Evolutionary conservation across 2,329 filamentous ascomycete species (phyloP).

Genomic region (Xylariaceae sp.): DNA sequence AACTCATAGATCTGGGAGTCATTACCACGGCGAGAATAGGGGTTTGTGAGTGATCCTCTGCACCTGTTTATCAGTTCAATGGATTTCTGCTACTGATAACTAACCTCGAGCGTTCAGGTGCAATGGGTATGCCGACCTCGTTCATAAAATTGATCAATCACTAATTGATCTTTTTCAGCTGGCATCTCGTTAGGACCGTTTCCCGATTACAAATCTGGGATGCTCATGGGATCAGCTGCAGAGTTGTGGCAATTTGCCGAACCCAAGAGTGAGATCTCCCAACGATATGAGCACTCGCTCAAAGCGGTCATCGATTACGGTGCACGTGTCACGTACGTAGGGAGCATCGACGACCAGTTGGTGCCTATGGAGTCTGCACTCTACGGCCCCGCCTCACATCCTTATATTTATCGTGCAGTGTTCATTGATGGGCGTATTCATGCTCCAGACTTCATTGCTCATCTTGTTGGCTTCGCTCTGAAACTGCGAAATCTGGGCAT

Average conservation of each 20-base stretch:
- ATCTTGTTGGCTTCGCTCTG: conserved; percentile 86
- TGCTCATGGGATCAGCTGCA: conserved; percentile 84
- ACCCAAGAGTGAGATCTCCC: conserved; percentile 74
- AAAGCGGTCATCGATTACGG: conserved; percentile 73
- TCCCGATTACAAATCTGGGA: conserved; percentile 80
- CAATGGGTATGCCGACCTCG: conserved; percentile 48
- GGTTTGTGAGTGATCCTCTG: conserved; percentile 51
- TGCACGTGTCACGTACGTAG: conserved; percentile 79
- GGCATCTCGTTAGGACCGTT: conserved; percentile 94
- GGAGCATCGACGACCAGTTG: conserved; percentile 94
- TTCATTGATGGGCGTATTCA: conserved; percentile 93
- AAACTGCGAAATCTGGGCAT: conserved; percentile 92
- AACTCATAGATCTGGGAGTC: conserved; percentile 85
- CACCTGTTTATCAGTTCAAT: too few species aligned
- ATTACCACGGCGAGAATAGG: conserved; percentile 74
- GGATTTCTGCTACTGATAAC: too few species aligned
- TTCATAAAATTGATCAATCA: neutral
- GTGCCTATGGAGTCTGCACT: conserved; percentile 92
- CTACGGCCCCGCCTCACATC: conserved; percentile 80
- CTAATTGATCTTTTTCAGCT: conserved; percentile 42
- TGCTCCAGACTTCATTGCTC: conserved; percentile 87
- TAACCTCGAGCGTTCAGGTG: conserved; percentile 29
- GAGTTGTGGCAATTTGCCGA: conserved; percentile 94
- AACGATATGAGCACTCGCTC: conserved; percentile 73
- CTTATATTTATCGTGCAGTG: conserved; percentile 91